A percentile compares a stretch with the other conserved stretches of the same genome.
Evolutionary conservation across 805 yeast species (phyloP).

Genomic region (Candida jianshihensis): DNA sequence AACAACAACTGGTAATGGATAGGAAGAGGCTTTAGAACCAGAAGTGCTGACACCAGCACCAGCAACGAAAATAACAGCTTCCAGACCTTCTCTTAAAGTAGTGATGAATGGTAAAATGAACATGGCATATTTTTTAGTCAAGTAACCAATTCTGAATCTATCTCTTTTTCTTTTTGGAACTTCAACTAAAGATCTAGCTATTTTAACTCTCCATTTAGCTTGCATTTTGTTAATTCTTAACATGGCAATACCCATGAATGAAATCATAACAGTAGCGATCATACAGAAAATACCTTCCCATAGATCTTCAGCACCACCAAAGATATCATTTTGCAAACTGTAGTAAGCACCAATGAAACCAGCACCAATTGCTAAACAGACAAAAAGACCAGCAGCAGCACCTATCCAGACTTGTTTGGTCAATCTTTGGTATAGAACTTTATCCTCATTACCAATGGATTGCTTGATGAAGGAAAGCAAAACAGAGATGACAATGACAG

Average conservation of each 20-base stretch:
- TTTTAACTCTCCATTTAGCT: slow-evolving; percentile 93
- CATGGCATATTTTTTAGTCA: slow-evolving; percentile 75
- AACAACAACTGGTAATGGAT: slow-evolving; percentile 88
- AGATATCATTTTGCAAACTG: slow-evolving; percentile 70
- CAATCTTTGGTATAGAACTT: slow-evolving; percentile 50
- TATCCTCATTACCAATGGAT: slow-evolving; percentile 57
- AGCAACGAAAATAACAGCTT: slow-evolving; percentile 93
- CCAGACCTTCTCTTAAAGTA: slow-evolving; percentile 92
- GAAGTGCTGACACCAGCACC: slow-evolving; percentile 76
- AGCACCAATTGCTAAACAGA: slow-evolving; percentile 83
- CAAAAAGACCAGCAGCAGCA: slow-evolving; percentile 57
- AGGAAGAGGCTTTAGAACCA: slow-evolving; percentile 54
- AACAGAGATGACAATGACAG: slow-evolving; percentile 85
- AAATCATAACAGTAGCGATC: slow-evolving; percentile 83
- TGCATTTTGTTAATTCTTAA: slow-evolving; percentile 93
- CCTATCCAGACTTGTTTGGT: slow-evolving; percentile 87
- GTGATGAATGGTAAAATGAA: slow-evolving; percentile 87
- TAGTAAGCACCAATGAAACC: slow-evolving; percentile 94
- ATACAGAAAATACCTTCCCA: slow-evolving; percentile 97
- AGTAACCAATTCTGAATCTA: slow-evolving; percentile 46
- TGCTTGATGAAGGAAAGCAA: slow-evolving; percentile 87
- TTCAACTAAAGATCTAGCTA: slow-evolving; percentile 75
- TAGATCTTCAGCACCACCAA: slow-evolving; percentile 81
- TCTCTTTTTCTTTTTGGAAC: slow-evolving; percentile 43
- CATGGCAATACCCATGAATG: slow-evolving; percentile 95